A percentile compares a stretch with the other conserved stretches of the same genome.
phyloP scores from a whole-genome alignment of 805 yeast genomes.

The Lachancea dasiensis region DNA sequence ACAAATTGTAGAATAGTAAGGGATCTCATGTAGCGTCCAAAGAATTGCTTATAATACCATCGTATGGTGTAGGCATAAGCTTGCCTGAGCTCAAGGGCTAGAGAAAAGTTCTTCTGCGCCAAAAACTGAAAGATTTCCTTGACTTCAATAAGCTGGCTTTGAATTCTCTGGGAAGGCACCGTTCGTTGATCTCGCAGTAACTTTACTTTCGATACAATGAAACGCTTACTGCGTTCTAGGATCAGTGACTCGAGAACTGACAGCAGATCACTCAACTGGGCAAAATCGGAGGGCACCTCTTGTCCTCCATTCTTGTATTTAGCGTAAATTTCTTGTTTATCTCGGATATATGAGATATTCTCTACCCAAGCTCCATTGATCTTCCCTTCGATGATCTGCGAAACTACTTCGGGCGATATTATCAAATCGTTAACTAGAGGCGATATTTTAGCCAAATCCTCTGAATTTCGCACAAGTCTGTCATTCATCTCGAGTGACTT shows the following conservation, averaged over 20 bases:
- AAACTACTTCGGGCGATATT: slow-evolving; percentile 66
- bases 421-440: slow-evolving; percentile 73
- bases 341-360: slow-evolving; percentile 50
- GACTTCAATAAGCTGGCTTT: slow-evolving; percentile 56
- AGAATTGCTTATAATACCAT: slow-evolving; percentile 85
- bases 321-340: slow-evolving; percentile 50
- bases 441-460: slow-evolving; percentile 48
- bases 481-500: slow-evolving; percentile 45
- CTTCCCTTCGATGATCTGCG: slow-evolving; percentile 51
- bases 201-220: slow-evolving; percentile 58
- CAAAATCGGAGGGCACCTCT: slow-evolving; percentile 27
- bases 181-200: slow-evolving; percentile 54
- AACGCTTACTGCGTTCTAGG: slow-evolving; percentile 71
- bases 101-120: slow-evolving; percentile 44
- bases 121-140: slow-evolving; percentile 58
- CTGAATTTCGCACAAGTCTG: slow-evolving; percentile 43
- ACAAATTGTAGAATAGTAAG: slow-evolving; percentile 56
- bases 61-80: slow-evolving; percentile 86
- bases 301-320: slow-evolving; percentile 30
- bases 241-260: slow-evolving; percentile 53
- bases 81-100: slow-evolving; percentile 66
- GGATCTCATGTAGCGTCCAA: slow-evolving; percentile 68
- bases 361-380: slow-evolving; percentile 60
- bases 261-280: slow-evolving; percentile 27
- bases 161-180: slow-evolving; percentile 67